Percentiles rank a stretch among this genome's conserved stretches.
These are phyloP conservation scores for Rhizomucor pusillus DNA, from an alignment of 371 early-diverging fungal genomes.

Conservation along the genomic window DNA sequence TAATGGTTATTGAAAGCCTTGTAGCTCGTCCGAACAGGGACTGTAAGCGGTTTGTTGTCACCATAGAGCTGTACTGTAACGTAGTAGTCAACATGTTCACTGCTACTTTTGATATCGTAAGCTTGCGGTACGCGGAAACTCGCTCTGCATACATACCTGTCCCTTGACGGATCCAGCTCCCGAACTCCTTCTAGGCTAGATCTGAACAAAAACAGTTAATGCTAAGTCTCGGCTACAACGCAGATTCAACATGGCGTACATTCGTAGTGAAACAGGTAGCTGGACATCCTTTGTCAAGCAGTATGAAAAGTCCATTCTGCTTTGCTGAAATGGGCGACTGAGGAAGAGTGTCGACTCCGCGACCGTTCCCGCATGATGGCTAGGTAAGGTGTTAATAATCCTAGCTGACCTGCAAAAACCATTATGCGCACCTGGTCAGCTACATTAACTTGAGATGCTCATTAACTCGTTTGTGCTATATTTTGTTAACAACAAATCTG, in stretches of 20 bases:
- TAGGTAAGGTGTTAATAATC: too few species aligned
- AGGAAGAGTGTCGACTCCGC: too few species aligned
- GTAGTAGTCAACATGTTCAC: slow-evolving; percentile 61
- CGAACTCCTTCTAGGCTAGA: slow-evolving; percentile 43
- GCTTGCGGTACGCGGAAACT: too few species aligned
- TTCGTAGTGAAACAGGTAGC: slow-evolving; percentile 60
- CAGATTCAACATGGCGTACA: slow-evolving; percentile 50
- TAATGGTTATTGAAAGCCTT: slow-evolving; percentile 57
- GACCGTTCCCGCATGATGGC: too few species aligned
- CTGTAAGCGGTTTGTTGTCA: slow-evolving; percentile 74
- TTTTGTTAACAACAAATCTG: too few species aligned
- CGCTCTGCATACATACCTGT: not conserved
- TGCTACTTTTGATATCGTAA: slow-evolving; percentile 3
- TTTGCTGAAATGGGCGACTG: not conserved
- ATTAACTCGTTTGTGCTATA: too few species aligned
- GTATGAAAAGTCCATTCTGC: slow-evolving; percentile 65
- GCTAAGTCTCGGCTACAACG: not conserved
- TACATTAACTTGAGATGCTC: too few species aligned
- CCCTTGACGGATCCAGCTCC: slow-evolving; percentile 9
- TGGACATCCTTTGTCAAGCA: slow-evolving; percentile 68
- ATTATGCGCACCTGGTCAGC: too few species aligned
- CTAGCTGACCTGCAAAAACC: too few species aligned
- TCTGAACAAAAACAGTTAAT: slow-evolving; percentile 9
- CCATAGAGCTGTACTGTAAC: slow-evolving; percentile 75
- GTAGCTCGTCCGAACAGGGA: slow-evolving; percentile 69